Conservation (phyloP, 768 basidiomycete genomes). For the Tylopilus plumbeoviolaceoides region DNA sequence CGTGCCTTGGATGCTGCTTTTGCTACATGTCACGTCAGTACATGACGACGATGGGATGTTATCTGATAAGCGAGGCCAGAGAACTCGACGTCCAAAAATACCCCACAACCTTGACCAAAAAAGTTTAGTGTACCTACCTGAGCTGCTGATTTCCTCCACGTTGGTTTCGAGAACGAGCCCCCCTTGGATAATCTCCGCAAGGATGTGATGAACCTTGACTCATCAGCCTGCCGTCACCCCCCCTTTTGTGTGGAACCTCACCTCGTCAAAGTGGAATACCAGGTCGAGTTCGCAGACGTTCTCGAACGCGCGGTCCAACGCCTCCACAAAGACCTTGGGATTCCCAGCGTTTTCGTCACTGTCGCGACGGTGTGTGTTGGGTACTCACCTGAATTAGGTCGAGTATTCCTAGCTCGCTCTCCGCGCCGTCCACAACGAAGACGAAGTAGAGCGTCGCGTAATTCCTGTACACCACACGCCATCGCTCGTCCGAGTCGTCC, state of each 20-base stretch:
- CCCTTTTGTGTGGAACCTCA: conserved; percentile 29
- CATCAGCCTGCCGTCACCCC: not conserved
- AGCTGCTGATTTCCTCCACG: conserved; percentile 74
- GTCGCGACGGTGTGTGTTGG: not conserved
- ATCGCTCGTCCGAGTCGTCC: conserved; percentile 53
- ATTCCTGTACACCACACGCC: conserved; percentile 89
- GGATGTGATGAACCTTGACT: conserved; percentile 78
- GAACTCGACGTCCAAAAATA: not conserved
- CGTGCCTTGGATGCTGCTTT: conserved; percentile 66
- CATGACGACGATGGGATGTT: not conserved
- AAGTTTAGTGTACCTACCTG: conserved; percentile 43
- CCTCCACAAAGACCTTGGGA: conserved; percentile 86
- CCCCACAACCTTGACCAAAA: not conserved
- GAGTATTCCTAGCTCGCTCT: conserved; percentile 94
- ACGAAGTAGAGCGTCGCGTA: conserved; percentile 98
- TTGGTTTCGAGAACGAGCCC: conserved; percentile 96
- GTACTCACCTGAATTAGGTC: conserved; percentile 88
- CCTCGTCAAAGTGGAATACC: conserved; percentile 99
- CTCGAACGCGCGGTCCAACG: conserved; percentile 92
- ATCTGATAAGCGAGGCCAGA: not conserved
- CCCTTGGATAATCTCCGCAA: conserved; percentile 95
- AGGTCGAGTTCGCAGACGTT: conserved; percentile 98
- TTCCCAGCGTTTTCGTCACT: conserved; percentile 2
- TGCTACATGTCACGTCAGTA: conserved; percentile 40
- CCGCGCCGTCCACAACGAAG: conserved; percentile 93